phyloP scores from a whole-genome alignment of 1,284 basidiomycete species.

The Chiua sp. region DNA sequence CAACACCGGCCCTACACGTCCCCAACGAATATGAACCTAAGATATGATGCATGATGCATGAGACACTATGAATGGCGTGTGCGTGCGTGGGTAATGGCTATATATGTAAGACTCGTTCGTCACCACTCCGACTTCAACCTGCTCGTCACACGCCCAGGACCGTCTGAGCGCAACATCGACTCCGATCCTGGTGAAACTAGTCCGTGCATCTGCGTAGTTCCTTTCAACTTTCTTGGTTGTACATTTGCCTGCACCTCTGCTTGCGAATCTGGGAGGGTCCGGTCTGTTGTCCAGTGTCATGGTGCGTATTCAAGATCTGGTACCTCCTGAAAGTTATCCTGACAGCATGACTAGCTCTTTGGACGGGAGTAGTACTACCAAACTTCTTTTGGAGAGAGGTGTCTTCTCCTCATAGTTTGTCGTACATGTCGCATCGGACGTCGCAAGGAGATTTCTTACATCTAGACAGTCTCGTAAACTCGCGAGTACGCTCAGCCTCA shows the following conservation, averaged over 20 bases:
- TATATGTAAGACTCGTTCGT: no score
- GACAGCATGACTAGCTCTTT: slow-evolving; percentile 54
- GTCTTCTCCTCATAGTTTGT: slow-evolving; percentile 66
- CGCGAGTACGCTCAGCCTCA: slow-evolving; percentile 52
- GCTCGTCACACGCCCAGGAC: slow-evolving; percentile 8
- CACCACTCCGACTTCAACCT: no score
- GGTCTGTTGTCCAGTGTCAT: slow-evolving; percentile 68
- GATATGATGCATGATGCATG: no score
- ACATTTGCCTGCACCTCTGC: slow-evolving; percentile 70
- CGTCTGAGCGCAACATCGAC: background rate
- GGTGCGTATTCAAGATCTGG: slow-evolving; percentile 47
- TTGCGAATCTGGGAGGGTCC: slow-evolving; percentile 72
- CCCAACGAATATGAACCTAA: no score
- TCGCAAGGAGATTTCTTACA: slow-evolving; percentile 59
- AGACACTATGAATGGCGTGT: no score
- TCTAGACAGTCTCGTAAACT: slow-evolving; percentile 44
- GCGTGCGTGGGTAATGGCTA: no score
- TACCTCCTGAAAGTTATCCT: background rate
- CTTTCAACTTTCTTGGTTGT: slow-evolving; percentile 66
- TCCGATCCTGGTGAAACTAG: slow-evolving; percentile 46
- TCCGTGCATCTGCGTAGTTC: slow-evolving; percentile 65
- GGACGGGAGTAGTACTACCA: slow-evolving; percentile 85
- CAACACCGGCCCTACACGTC: no score
- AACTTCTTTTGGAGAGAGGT: slow-evolving; percentile 64
- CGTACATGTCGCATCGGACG: slow-evolving; percentile 59